Conservation (phyloP, 2,329 filamentous ascomycete species). For the Allantophomopsis cytisporea region DNA sequence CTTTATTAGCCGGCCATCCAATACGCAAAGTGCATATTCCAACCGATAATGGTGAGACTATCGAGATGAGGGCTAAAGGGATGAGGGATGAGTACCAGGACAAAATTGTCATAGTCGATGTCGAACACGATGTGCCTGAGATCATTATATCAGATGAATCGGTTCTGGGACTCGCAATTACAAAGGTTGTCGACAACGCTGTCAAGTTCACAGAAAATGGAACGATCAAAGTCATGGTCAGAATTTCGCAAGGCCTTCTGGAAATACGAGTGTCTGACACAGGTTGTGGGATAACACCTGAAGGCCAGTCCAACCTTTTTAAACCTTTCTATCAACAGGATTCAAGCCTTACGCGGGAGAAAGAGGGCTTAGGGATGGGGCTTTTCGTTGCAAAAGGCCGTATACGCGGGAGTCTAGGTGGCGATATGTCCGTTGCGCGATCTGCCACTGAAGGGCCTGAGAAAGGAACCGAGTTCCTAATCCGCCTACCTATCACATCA, state of each 20-base stretch:
- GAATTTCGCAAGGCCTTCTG: conserved; percentile 38
- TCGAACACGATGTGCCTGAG: conserved; percentile 28
- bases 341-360: conserved; percentile 50
- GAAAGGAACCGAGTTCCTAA: conserved; percentile 55
- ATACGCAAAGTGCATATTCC: conserved; percentile 10
- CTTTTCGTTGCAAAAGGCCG: conserved; percentile 61
- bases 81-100: conserved; percentile 14
- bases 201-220: conserved; percentile 59
- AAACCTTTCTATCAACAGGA: conserved; percentile 59
- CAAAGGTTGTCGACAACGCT: conserved; percentile 42
- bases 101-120: conserved; percentile 23
- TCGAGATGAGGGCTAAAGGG: conserved; percentile 12
- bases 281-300: conserved; percentile 52
- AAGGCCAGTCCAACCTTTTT: conserved; percentile 53
- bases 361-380: conserved; percentile 55
- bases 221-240: conserved; percentile 39
- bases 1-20: conserved; percentile 8
- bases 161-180: conserved; percentile 28
- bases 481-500: conserved; percentile 37
- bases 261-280: conserved; percentile 51
- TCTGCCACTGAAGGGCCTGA: conserved; percentile 46
- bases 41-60: conserved; percentile 13
- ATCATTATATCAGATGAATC: conserved; percentile 33
- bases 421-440: conserved; percentile 49
- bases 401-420: conserved; percentile 48